Percentiles rank a stretch among this genome's conserved stretches.
phyloP scores from a whole-genome alignment of 768 basidiomycete species.

The Tulasnella sp. region DNA sequence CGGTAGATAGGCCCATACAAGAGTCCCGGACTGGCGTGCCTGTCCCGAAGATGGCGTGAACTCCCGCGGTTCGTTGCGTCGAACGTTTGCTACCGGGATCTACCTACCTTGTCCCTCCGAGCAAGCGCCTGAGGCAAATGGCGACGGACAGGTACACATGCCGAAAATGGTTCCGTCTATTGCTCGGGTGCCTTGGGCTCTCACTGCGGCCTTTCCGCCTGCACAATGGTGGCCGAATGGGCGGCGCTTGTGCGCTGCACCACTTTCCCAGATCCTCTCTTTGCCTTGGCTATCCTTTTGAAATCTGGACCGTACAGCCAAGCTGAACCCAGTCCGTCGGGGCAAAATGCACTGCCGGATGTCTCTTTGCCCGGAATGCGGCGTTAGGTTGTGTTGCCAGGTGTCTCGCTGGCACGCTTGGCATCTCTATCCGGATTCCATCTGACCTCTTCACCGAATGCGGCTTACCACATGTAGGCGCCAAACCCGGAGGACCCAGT shows the following conservation, averaged over 20 bases:
- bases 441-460: background rate
- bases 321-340: no score
- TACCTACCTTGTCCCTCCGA: background rate
- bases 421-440: background rate
- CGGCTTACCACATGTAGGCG: background rate
- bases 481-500: background rate
- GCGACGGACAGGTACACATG: background rate
- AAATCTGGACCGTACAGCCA: no score
- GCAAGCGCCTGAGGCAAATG: background rate
- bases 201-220: no score
- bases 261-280: background rate
- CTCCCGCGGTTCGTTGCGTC: background rate
- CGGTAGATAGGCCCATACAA: no score
- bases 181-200: background rate
- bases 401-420: background rate
- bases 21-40: no score
- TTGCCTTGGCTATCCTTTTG: slow-evolving; percentile 38
- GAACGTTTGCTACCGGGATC: no score
- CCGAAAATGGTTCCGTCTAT: background rate
- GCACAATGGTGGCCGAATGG: no score
- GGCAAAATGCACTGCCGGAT: background rate
- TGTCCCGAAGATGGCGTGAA: background rate
- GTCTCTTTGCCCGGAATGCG: background rate
- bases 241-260: background rate
- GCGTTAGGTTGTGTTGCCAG: background rate